These are phyloP conservation scores for Trichoderma orchidacearum DNA, from an alignment of 495 filamentous ascomycete species.

Conservation along the genomic window DNA sequence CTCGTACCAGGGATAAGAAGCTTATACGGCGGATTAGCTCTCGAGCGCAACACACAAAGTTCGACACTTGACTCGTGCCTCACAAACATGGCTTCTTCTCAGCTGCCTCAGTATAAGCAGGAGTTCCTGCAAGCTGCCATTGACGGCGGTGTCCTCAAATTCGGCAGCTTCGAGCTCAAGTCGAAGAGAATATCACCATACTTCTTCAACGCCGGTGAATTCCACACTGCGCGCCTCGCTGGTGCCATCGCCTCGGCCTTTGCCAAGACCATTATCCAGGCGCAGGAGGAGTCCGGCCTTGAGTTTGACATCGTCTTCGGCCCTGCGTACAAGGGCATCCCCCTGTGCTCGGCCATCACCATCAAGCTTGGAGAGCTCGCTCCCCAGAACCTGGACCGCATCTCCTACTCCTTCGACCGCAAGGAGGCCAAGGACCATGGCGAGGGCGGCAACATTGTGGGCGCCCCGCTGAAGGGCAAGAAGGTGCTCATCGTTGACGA, in stretches of 20 bases:
- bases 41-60: not conserved
- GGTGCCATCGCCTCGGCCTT: constrained; percentile 64
- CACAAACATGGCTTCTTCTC: constrained; percentile 26
- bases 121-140: constrained; percentile 62
- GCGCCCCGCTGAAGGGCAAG: constrained; percentile 71
- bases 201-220: constrained; percentile 91
- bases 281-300: constrained; percentile 21
- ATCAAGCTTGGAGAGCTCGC: constrained; percentile 56
- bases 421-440: constrained; percentile 94
- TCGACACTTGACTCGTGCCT: not conserved
- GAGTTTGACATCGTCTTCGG: constrained; percentile 64
- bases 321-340: constrained; percentile 94
- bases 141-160: constrained; percentile 61
- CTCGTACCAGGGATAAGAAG: no score
- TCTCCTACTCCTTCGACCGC: constrained; percentile 81
- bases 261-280: constrained; percentile 50
- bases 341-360: constrained; percentile 60
- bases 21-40: not conserved
- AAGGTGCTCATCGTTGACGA: constrained; percentile 83
- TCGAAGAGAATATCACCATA: constrained; percentile 90
- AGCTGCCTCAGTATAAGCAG: constrained; percentile 39
- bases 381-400: constrained; percentile 32
- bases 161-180: constrained; percentile 83
- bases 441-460: constrained; percentile 85
- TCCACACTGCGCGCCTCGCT: constrained; percentile 64